Percentiles rank a stretch among this genome's conserved stretches.
Evolutionary conservation across 2,329 filamentous ascomycete species (phyloP).

Genomic region (Fusarium duplospermum): DNA sequence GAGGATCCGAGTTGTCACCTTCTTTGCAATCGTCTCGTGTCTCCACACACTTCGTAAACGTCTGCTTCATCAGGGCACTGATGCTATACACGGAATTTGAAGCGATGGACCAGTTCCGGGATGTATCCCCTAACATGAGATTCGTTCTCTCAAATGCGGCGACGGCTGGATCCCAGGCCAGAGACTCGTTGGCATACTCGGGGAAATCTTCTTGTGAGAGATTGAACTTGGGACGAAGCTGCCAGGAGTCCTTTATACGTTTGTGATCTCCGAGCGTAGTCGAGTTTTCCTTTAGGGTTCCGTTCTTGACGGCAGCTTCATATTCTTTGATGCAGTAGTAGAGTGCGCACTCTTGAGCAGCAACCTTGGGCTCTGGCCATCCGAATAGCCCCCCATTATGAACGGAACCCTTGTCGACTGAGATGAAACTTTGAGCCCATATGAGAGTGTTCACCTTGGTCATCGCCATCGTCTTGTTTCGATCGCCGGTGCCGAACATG

Average conservation of each 20-base stretch:
- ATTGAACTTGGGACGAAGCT: neutral
- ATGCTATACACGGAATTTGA: neutral
- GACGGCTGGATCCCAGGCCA: neutral
- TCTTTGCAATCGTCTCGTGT: neutral
- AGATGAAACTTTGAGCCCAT: neutral
- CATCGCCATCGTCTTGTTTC: neutral
- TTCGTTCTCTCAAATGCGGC: neutral
- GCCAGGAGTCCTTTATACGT: neutral
- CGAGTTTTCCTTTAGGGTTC: neutral
- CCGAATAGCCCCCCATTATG: neutral
- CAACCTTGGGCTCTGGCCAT: neutral
- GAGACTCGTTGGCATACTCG: neutral
- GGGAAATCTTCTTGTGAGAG: neutral
- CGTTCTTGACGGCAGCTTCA: neutral
- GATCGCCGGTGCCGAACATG: neutral
- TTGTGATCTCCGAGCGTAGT: neutral
- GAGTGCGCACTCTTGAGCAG: neutral
- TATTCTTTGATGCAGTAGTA: neutral
- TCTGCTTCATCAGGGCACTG: neutral
- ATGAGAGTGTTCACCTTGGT: neutral
- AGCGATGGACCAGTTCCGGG: neutral
- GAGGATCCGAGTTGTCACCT: neutral
- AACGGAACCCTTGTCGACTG: neutral
- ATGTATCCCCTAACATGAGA: neutral
- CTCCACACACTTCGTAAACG: neutral